These are phyloP conservation scores for Hanseniaspora sp. DNA, from an alignment of 1,139 yeast genomes.

Conservation along the genomic window DNA sequence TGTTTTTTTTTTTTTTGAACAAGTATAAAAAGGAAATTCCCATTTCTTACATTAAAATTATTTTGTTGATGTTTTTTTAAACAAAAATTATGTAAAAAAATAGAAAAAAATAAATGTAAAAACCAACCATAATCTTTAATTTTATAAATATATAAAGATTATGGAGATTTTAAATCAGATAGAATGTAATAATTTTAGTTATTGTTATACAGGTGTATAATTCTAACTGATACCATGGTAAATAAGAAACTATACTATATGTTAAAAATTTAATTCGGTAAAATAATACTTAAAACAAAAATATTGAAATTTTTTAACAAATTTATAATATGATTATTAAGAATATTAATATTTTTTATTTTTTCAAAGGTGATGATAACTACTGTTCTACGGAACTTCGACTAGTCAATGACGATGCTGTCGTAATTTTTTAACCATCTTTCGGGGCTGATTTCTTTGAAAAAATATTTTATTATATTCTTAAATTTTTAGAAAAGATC, in stretches of 20 bases:
- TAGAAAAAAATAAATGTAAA: background rate
- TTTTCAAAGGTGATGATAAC: constrained; percentile 28
- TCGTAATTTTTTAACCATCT: constrained; percentile 32
- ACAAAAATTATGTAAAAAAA: background rate
- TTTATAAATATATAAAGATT: background rate
- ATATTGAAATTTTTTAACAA: background rate
- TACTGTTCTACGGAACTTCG: constrained; percentile 25
- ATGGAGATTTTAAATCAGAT: no score
- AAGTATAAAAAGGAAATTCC: background rate
- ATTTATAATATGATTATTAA: background rate
- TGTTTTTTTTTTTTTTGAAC: no score
- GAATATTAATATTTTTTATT: background rate
- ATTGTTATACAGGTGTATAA: background rate
- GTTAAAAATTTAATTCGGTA: constrained; percentile 15
- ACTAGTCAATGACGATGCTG: constrained; percentile 33
- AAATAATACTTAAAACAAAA: background rate
- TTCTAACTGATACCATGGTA: background rate
- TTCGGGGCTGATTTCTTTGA: constrained; percentile 30
- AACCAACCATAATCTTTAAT: background rate
- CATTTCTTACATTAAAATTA: background rate
- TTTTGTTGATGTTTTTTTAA: background rate
- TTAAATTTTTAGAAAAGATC: background rate
- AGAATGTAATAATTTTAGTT: no score
- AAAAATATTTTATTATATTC: background rate
- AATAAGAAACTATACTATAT: constrained; percentile 8